Base-by-base conservation (phyloP, 495 filamentous ascomycete species). In the Podospora pseudoanserina region DNA sequence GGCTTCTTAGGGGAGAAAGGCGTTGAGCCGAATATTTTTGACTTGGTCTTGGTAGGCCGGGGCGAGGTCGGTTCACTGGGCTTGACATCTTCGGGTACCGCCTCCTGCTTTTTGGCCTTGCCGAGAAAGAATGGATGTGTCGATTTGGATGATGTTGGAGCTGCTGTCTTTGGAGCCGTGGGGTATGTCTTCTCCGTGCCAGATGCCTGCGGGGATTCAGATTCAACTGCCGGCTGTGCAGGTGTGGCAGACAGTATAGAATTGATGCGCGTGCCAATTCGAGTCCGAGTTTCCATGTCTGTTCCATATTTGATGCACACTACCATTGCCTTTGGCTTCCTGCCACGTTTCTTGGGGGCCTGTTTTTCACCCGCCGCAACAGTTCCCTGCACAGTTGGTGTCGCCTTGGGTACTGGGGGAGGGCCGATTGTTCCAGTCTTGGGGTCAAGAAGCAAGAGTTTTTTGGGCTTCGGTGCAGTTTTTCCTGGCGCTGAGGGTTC, bases 121-220 rank as follows among this genome's bases (percentile, higher is more conserved):
- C 81, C 83, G 5, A 83, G 64, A 73, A 97, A 97, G 73, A 97
- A 96, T 0, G 93, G 93, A 79, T 96, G 93, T 0, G 90, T 90
- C 2, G 85, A 68, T 73, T 91, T 96, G 26, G 78, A 64, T 34
- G 86, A 26, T 53, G 64, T 64, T 18, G 63, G 18, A 1, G 63
- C 11, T 30, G 55, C 13, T 13, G 60, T 18, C 16, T 68, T 64
- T 4, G 55, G 13, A 18, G 54, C 30, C 55, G 70, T 65, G 2
- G 60, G 32, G 13, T 57, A 2, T 11, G 60, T 32, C 5, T 63
- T 67, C 55, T 64, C 9, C 18, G 18, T 4, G 20, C 26, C 23
- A 30, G 26, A 32, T 26, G 27, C 59, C n/a, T 63, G 18, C 30
- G n/a, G 5, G 9, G 67, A 30, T 76, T 78, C 16, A 65, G 67